Evolutionary conservation across 1,284 basidiomycete species (phyloP).

Genomic region (Psilocybe mexicana): DNA sequence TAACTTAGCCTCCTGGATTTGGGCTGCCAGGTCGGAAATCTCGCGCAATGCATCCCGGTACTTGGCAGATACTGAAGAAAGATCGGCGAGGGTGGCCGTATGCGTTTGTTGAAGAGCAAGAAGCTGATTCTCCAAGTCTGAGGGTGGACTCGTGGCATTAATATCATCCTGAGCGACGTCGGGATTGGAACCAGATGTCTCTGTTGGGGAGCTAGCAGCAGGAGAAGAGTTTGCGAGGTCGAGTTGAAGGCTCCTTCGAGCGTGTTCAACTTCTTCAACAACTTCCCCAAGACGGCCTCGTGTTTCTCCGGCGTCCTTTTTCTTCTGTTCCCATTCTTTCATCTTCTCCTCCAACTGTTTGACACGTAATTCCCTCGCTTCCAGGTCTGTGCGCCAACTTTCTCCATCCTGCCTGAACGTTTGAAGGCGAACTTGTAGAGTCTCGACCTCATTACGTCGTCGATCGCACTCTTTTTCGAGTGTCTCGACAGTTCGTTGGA

Average conservation of each 20-base stretch:
- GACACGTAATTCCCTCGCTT: slow-evolving; percentile 76
- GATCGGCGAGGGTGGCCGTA: slow-evolving; percentile 75
- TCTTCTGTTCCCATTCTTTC: slow-evolving; percentile 72
- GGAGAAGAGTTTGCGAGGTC: slow-evolving; percentile 32
- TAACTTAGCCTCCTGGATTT: slow-evolving; percentile 80
- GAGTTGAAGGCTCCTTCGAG: slow-evolving; percentile 63
- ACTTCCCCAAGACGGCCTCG: slow-evolving; percentile 64
- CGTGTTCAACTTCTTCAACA: slow-evolving; percentile 69
- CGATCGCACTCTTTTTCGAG: slow-evolving; percentile 78
- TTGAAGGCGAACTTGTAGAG: slow-evolving; percentile 75
- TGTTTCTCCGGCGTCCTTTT: slow-evolving; percentile 63
- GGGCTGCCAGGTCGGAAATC: slow-evolving; percentile 83
- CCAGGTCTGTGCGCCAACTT: slow-evolving; percentile 78
- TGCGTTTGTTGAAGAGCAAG: slow-evolving; percentile 73
- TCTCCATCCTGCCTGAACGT: slow-evolving; percentile 69
- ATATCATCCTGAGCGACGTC: slow-evolving; percentile 13
- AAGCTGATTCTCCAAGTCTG: slow-evolving; percentile 56
- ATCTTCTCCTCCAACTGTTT: slow-evolving; percentile 76
- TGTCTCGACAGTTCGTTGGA: slow-evolving; percentile 73
- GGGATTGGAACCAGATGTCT: slow-evolving; percentile 11
- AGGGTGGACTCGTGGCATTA: slow-evolving; percentile 13
- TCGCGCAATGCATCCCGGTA: slow-evolving; percentile 89
- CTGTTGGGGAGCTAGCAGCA: slow-evolving; percentile 20
- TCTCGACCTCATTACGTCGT: slow-evolving; percentile 66
- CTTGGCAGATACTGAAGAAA: slow-evolving; percentile 76